Evolutionary conservation across 495 filamentous ascomycete species (phyloP).

Genomic region (Polyplosphaeria fusca): DNA sequence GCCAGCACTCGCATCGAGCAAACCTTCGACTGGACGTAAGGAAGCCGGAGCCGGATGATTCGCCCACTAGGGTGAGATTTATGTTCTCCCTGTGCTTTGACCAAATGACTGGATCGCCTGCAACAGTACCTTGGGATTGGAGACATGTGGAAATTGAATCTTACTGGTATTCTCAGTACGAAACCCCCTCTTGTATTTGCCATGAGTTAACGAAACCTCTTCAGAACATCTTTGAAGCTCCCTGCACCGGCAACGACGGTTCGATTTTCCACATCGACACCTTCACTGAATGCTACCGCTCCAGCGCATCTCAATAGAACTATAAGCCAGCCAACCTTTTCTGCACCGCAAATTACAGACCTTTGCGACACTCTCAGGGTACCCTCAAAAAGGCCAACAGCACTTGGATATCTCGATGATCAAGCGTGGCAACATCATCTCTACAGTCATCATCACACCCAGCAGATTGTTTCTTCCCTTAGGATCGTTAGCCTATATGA

Average conservation of each 20-base stretch:
- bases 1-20: constrained; percentile 29
- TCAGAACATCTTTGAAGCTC: background rate
- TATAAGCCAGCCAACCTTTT: background rate
- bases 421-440: constrained; percentile 6
- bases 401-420: background rate
- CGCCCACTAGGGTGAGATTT: constrained; percentile 23
- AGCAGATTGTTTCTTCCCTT: too few species aligned
- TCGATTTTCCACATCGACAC: background rate
- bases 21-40: constrained; percentile 35
- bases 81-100: constrained; percentile 33
- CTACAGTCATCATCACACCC: background rate
- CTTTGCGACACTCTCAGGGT: constrained; percentile 1
- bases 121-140: constrained; percentile 1
- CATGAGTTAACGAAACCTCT: background rate
- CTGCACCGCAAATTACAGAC: constrained; percentile 2
- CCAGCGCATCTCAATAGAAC: background rate
- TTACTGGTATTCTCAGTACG: background rate
- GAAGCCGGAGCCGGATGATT: background rate
- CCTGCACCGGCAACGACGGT: background rate
- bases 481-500: too few species aligned
- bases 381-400: background rate
- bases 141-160: constrained; percentile 6
- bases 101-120: background rate
- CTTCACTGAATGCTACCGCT: background rate
- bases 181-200: background rate